Base-by-base conservation (phyloP, 805 yeast species). In the Candida takata region DNA sequence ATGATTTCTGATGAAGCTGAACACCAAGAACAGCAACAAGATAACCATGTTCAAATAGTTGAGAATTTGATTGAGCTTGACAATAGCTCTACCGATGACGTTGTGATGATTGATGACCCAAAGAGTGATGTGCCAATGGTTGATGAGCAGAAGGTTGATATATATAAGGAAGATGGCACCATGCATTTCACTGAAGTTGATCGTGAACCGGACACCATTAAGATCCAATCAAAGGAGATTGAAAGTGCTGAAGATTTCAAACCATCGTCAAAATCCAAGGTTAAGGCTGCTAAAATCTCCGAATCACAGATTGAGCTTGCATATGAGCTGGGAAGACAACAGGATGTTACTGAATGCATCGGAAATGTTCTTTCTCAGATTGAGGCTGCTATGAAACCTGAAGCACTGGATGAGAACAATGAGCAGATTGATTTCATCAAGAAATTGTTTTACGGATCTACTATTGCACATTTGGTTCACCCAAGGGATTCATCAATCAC, bases 261-360 rank as follows among this genome's bases (percentile, higher is more conserved):
- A 13, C 29, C 29, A 8, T 7, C 16, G 18, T 14, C 15, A 12
- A 15, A n/a, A 9, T 15, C 38, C 6, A 25, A 17, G 15, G 36
- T 41, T 5, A 43, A 38, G 28, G 45, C 54, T 30, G 64, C 62
- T 0, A 56, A 55, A 27, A 57, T 62, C 13, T 58, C 60, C 33
- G 61, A 75, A 4, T 84, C 78, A 42, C 86, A 81, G 50, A 70
- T 82, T 59, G 87, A 77, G 38, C 73, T 79, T 48, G 79, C 92
- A 0, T 65, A 80, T 35, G 88, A 84, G 52, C 67, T 79, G 51
- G 95, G 96, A 3, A 69, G 95, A 45, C 98, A 92, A 55, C 98
- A 92, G 57, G 98, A 92, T 64, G 97, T 92, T 14, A 87, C 97
- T 0, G 98, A 92, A 55, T 90, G 97, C 58, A 87, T 90, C 51